phyloP scores from a whole-genome alignment of 257 asterid species.

The Salvia hispanica region DNA sequence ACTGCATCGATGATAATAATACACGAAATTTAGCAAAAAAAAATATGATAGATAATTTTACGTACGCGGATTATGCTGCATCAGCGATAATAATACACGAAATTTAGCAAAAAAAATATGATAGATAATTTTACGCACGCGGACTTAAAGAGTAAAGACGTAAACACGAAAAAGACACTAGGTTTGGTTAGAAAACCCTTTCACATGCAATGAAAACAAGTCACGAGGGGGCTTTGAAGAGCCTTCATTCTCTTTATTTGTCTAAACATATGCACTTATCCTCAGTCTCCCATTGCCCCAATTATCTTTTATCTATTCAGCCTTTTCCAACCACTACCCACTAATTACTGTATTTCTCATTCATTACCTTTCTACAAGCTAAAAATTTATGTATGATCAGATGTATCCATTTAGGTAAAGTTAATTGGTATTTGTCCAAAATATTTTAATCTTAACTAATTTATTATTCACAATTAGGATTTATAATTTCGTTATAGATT shows the following conservation, averaged over 20 bases:
- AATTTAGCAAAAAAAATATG: neutral
- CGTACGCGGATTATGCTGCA: too few relatives aligned
- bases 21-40: neutral
- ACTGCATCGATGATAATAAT: neutral
- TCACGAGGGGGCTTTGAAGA: conserved; percentile 36
- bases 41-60: too few relatives aligned
- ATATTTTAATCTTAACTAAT: too few relatives aligned
- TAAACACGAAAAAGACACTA: neutral
- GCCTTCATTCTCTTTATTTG: conserved; percentile 32
- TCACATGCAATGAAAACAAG: conserved; percentile 40
- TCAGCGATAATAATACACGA: neutral
- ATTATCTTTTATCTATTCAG: neutral
- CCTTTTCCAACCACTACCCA: neutral
- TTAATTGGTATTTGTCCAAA: too few relatives aligned
- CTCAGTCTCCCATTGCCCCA: neutral
- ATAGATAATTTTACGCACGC: too few relatives aligned
- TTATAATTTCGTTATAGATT: too few relatives aligned
- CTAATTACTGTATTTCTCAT: neutral
- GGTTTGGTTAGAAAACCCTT: neutral
- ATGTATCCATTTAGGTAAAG: too few relatives aligned
- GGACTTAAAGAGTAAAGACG: neutral
- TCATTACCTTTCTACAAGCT: neutral
- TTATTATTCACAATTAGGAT: too few relatives aligned
- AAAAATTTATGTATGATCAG: too few relatives aligned
- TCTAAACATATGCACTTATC: conserved; percentile 42